Percentiles rank a stretch among this genome's conserved stretches.
phyloP scores from a whole-genome alignment of 2,329 filamentous ascomycete species.

The Colletotrichum shisoi region DNA sequence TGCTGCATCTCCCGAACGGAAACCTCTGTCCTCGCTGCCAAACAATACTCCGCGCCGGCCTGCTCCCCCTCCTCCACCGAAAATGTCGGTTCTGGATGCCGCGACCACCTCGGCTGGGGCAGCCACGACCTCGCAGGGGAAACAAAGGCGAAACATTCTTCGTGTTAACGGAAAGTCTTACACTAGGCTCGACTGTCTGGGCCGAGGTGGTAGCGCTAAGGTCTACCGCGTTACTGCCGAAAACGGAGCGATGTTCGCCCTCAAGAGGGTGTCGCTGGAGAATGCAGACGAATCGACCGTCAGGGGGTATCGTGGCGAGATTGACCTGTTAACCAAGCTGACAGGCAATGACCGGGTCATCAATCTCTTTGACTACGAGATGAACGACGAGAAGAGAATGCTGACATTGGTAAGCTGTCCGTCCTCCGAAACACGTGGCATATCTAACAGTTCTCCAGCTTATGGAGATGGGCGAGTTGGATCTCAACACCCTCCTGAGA shows the following conservation, averaged over 20 bases:
- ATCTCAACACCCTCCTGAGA: slow-evolving; percentile 85
- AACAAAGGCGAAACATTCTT: slow-evolving; percentile 82
- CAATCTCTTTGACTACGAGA: slow-evolving; percentile 87
- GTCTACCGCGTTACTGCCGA: slow-evolving; percentile 97
- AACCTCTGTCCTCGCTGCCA: slow-evolving; percentile 61
- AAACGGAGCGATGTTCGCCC: slow-evolving; percentile 91
- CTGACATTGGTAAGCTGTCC: slow-evolving; percentile 75
- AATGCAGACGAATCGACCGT: slow-evolving; percentile 86
- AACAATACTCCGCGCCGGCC: slow-evolving; percentile 78
- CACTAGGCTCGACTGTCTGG: slow-evolving; percentile 87
- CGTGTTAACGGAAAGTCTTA: slow-evolving; percentile 91
- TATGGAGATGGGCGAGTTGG: slow-evolving; percentile 96
- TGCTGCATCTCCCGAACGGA: slow-evolving; percentile 63
- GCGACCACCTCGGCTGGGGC: slow-evolving; percentile 85
- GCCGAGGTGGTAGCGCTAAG: slow-evolving; percentile 89
- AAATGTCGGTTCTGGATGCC: slow-evolving; percentile 95
- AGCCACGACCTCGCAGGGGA: slow-evolving; percentile 73
- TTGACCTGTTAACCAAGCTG: slow-evolving; percentile 84
- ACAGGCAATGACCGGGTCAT: slow-evolving; percentile 89
- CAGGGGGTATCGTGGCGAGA: slow-evolving; percentile 91
- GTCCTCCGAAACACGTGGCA: background rate
- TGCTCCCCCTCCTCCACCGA: slow-evolving; percentile 84
- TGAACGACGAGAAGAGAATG: slow-evolving; percentile 87
- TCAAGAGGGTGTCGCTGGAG: slow-evolving; percentile 92
- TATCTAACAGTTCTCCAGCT: slow-evolving; percentile 61